phyloP scores from a whole-genome alignment of 805 yeast species.

The Schwanniomyces polymorphus region DNA sequence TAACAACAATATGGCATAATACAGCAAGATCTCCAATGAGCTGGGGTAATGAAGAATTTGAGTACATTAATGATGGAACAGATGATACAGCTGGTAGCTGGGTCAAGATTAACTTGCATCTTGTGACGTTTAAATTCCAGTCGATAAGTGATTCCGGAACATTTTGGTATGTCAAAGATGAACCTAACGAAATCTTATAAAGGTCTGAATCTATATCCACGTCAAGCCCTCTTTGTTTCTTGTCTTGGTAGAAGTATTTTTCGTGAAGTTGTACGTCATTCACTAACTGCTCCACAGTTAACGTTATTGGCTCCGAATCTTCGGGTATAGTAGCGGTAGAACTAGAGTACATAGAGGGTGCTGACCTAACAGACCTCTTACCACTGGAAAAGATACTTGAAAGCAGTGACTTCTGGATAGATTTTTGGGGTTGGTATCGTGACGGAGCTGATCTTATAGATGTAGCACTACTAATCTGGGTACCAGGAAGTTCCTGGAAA shows the following conservation, averaged over 20 bases:
- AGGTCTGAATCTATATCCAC: constrained; percentile 17
- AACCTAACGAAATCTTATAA: constrained; percentile 39
- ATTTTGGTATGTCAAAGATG: constrained; percentile 39
- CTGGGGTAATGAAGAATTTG: constrained; percentile 33
- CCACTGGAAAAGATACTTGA: constrained; percentile 37
- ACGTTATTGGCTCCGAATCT: constrained; percentile 41
- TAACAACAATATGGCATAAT: constrained; percentile 37
- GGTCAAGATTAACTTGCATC: constrained; percentile 45
- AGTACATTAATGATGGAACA: constrained; percentile 34
- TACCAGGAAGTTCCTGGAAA: constrained; percentile 40
- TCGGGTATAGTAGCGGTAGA: constrained; percentile 47
- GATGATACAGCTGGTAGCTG: constrained; percentile 38
- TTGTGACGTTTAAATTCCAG: constrained; percentile 53
- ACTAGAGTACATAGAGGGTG: constrained; percentile 42
- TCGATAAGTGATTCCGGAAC: constrained; percentile 44
- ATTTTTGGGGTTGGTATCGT: constrained; percentile 19
- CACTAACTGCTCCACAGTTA: constrained; percentile 43
- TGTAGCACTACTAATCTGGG: constrained; percentile 23
- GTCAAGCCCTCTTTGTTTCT: constrained; percentile 5
- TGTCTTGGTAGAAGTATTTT: constrained; percentile 20
- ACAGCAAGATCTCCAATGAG: constrained; percentile 43
- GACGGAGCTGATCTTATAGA: constrained; percentile 44
- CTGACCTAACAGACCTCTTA: constrained; percentile 40
- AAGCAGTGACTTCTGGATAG: constrained; percentile 33
- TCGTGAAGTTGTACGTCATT: constrained; percentile 43